Conservation (phyloP, 306 rosid species). For the Sicyos baderoa region DNA sequence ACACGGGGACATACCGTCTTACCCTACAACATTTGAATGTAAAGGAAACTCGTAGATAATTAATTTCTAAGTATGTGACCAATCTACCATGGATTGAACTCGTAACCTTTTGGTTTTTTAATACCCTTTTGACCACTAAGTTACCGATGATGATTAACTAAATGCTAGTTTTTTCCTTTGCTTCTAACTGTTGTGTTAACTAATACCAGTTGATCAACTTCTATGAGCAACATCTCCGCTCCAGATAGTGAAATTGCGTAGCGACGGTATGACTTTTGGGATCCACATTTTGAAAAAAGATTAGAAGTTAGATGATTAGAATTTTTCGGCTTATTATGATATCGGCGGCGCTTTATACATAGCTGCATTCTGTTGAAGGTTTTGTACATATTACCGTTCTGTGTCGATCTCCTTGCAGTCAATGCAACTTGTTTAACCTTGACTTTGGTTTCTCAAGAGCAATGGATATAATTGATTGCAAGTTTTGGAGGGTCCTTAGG, state of each 20-base stretch:
- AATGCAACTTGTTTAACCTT: not conserved
- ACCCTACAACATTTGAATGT: too few relatives aligned
- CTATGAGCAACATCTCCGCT: conserved; percentile 87
- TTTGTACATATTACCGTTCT: conserved; percentile 9
- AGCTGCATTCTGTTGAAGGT: not conserved
- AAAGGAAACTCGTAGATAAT: too few relatives aligned
- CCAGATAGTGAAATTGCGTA: conserved; percentile 31
- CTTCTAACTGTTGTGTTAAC: conserved; percentile 15
- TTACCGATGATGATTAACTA: too few relatives aligned
- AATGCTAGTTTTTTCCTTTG: conserved; percentile 1
- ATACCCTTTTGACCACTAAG: too few relatives aligned
- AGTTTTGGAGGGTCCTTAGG: not conserved
- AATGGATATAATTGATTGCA: not conserved
- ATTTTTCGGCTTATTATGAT: not conserved
- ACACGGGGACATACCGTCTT: too few relatives aligned
- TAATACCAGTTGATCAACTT: conserved; percentile 58
- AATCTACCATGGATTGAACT: too few relatives aligned
- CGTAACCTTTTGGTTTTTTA: too few relatives aligned
- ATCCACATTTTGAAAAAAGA: too few relatives aligned
- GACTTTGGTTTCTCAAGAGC: not conserved
- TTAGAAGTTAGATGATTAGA: not conserved
- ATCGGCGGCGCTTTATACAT: not conserved
- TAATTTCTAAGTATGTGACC: too few relatives aligned
- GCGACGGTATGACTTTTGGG: conserved; percentile 6
- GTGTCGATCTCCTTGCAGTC: not conserved